These are phyloP conservation scores for Ophiostoma novo-ulmi DNA, from an alignment of 2,329 filamentous ascomycete genomes.

Conservation along the genomic window DNA sequence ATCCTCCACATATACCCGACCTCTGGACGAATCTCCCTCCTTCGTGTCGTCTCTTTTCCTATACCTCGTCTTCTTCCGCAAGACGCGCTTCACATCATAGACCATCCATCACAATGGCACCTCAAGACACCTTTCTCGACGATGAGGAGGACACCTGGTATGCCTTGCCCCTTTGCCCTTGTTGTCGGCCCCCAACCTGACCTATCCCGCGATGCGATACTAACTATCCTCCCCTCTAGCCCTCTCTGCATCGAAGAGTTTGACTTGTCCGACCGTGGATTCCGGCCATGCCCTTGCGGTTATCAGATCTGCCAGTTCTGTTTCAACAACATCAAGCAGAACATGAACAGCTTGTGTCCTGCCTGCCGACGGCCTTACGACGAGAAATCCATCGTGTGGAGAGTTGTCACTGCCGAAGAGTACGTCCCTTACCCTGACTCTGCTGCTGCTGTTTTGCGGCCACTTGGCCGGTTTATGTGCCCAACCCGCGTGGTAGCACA, in stretches of 20 bases:
- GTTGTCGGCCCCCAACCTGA: not conserved
- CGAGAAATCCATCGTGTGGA: slow-evolving; percentile 95
- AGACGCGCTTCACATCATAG: slow-evolving; percentile 18
- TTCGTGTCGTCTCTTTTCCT: not conserved
- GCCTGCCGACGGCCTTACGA: slow-evolving; percentile 94
- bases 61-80: not conserved
- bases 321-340: slow-evolving; percentile 98
- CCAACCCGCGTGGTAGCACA: not conserved
- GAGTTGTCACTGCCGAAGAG: slow-evolving; percentile 92
- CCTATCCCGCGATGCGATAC: slow-evolving; percentile 12
- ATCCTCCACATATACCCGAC: not conserved
- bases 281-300: slow-evolving; percentile 92
- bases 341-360: slow-evolving; percentile 96
- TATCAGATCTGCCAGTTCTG: slow-evolving; percentile 99
- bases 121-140: slow-evolving; percentile 66
- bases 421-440: slow-evolving; percentile 44
- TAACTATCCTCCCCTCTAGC: slow-evolving; percentile 45
- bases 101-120: slow-evolving; percentile 50
- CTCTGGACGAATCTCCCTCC: not conserved
- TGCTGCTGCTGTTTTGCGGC: too few species aligned
- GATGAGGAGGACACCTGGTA: slow-evolving; percentile 68
- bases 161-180: slow-evolving; percentile 28
- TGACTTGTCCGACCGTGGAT: slow-evolving; percentile 94
- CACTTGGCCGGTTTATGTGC: not conserved
- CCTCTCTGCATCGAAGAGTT: slow-evolving; percentile 99